Evolutionary conservation across 1,139 yeast species (phyloP), one percentile per base, ranked within the genome.

Genomic region (Tardiomyces depauwii): DNA sequence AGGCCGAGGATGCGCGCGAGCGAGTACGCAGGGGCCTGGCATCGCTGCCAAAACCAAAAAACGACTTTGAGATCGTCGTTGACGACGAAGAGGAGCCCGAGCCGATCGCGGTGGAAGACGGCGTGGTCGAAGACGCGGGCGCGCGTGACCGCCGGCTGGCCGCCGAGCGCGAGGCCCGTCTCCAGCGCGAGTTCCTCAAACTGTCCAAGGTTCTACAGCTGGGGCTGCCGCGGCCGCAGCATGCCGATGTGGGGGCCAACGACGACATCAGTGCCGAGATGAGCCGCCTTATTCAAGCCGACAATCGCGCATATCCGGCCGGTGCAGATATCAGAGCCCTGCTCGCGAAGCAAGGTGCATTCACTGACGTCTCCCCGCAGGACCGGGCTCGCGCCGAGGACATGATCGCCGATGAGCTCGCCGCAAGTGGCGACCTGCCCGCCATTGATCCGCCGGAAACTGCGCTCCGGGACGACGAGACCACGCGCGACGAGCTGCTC

Each of bases 21-120:
- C 47, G 44, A 6, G 41, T 66, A 14, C 54, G 59, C 23, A 47
- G 53, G 6, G 64, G 67, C 16, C 67, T 79, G 41, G 61, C 64
- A 2, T 51, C 56, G 1, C 60, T 80, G 11, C 83, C 86, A 0
- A 63, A 65, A 42, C 83, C 86, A 0, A 67, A 69, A 51, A 78
- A 80, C 53, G 81, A 78, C 49, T 78, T 74, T 55, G 83, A 80
- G 47, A 61, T 75, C n/a, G 64, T 66, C 5, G 58, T 66, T 1
- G 67, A 68, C 2, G 70, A 64, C 10, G 57, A 52, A 41, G 63
- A 27, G 61, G 60, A 33, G 61, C 55, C 4, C 55, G 53, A 28
- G 58, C 53, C 13, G 55, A 49, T 1, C 56, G 46, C 41, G 16
- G 45, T 39, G 12, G 51, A 50, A 14, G 44, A 45, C 6, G 49